Evolutionary conservation across 176 grass and related monocot genomes (phyloP), one percentile per base, ranked within the genome.

Genomic region (Secale cereale): DNA sequence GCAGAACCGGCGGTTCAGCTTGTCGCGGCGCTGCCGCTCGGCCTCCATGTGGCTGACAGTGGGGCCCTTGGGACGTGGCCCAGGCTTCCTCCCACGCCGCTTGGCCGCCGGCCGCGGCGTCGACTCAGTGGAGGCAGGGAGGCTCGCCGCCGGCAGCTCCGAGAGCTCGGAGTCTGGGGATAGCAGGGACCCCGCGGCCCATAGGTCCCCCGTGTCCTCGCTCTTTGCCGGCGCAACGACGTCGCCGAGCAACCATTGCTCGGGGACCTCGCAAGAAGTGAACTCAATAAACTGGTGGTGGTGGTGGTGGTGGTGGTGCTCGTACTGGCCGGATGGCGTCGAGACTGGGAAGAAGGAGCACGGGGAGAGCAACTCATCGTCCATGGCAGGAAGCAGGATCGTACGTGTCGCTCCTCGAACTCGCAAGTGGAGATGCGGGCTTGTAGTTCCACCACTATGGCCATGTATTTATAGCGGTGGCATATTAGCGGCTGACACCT

Each of bases 1-100:
- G 86, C 88, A 94, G 77, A 97, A 94, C 5, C 85, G 91, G 35
- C 90, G 88, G 85, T 94, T 97, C 63, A 97, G 87, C 67, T 91
- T 97, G 69, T 97, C 91, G 19, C 94, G 87, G 26, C 94, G 91
- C 78, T 93, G 89, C 20, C 94, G 79, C 81, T 96, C 94, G 25
- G 91, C 89, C 82, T 97, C 94, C 33, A 97, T 89, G 40, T 97
- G 94, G 75, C 82, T 86, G 19, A 90, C 62, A 4, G n/a, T 65
- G 36, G 88, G 83, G 0, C 83, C 79, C 2, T 89, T 66, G 8
- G 22, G 32, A 17, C 81, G 37, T 2, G 74, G 81, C 0, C 91
- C 74, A 3, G 72, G 87, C 68, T 91, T 93, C 76, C 89, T 65
- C 2, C 89, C 82, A 0, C 81, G 70, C 61, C 81, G 84, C 78